Base-by-base conservation (phyloP, 2,329 filamentous ascomycete genomes). In the Cyanodermella asteris region DNA sequence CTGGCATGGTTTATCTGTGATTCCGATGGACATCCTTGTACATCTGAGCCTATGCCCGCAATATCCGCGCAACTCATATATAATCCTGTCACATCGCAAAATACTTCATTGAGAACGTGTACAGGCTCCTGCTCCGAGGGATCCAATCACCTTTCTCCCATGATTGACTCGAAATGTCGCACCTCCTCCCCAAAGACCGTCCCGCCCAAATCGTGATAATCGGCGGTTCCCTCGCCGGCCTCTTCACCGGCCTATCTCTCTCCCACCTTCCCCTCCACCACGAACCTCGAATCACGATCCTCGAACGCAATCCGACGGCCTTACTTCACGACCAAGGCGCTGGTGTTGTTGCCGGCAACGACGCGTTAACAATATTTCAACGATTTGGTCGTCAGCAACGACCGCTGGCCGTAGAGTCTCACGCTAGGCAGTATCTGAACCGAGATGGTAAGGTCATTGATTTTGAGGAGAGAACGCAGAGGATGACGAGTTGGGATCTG, bases 21-120 rank as follows among this genome's bases (percentile, higher is more conserved):
- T n/a, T n/a, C n/a, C n/a, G n/a, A n/a, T n/a, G n/a, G n/a, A n/a
- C n/a, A n/a, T n/a, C n/a, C n/a, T n/a, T n/a, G n/a, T n/a, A n/a
- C n/a, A n/a, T n/a, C n/a, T n/a, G n/a, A n/a, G n/a, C n/a, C n/a
- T n/a, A n/a, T n/a, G n/a, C n/a, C n/a, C n/a, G n/a, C n/a, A n/a
- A n/a, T n/a, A n/a, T n/a, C n/a, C n/a, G n/a, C n/a, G n/a, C n/a
- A n/a, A n/a, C n/a, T n/a, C n/a, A n/a, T n/a, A n/a, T n/a, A n/a
- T n/a, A n/a, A n/a, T n/a, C n/a, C n/a, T n/a, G n/a, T n/a, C n/a
- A n/a, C 16, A 75, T 75, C 66, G 59, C 64, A 34, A 72, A 74
- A 41, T 72, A 59, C 49, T 70, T 59, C 38, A 67, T 77, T 33
- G 72, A 77, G 44, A 77, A 77, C n/a, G n/a, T n/a, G n/a, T n/a